phyloP scores from a whole-genome alignment of 257 asterid genomes.

The Plectranthus barbatus region DNA sequence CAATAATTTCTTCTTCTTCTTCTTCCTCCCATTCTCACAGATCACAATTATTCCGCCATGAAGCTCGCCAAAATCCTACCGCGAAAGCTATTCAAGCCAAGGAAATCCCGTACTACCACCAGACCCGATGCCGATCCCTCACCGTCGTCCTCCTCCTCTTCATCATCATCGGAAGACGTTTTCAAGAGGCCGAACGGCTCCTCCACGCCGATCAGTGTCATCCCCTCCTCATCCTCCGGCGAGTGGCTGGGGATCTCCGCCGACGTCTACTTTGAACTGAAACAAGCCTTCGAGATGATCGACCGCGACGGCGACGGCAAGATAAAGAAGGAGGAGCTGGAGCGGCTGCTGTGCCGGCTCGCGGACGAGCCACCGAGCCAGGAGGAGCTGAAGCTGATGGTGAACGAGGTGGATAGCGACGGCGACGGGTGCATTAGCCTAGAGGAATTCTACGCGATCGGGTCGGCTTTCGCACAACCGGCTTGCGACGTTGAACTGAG shows the following conservation, averaged over 20 bases:
- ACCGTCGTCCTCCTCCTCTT: constrained; percentile 32
- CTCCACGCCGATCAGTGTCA: constrained; percentile 45
- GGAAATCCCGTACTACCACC: constrained; percentile 30
- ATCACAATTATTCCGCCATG: constrained; percentile 23
- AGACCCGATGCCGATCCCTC: constrained; percentile 29
- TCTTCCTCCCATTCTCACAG: neutral
- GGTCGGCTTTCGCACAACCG: constrained; percentile 44
- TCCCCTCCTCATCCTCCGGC: constrained; percentile 23
- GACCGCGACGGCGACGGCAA: constrained; percentile 46
- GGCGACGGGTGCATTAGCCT: constrained; percentile 43
- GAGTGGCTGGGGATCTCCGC: constrained; percentile 18
- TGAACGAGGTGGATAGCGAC: constrained; percentile 35
- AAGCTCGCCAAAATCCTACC: constrained; percentile 46
- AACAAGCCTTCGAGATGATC: constrained; percentile 41
- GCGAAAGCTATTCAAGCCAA: constrained; percentile 30
- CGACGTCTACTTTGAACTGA: constrained; percentile 25
- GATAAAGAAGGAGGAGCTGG: constrained; percentile 35
- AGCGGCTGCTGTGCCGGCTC: constrained; percentile 27
- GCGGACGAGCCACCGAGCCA: constrained; percentile 33
- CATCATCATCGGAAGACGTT: constrained; percentile 12
- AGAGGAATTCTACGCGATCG: constrained; percentile 44
- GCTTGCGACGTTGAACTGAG: constrained; percentile 40
- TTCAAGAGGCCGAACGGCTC: constrained; percentile 18
- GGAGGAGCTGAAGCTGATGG: constrained; percentile 35
- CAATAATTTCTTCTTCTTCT: no score